Base-by-base conservation (phyloP, 2,329 filamentous ascomycete genomes). In the Alternaria triticina region DNA sequence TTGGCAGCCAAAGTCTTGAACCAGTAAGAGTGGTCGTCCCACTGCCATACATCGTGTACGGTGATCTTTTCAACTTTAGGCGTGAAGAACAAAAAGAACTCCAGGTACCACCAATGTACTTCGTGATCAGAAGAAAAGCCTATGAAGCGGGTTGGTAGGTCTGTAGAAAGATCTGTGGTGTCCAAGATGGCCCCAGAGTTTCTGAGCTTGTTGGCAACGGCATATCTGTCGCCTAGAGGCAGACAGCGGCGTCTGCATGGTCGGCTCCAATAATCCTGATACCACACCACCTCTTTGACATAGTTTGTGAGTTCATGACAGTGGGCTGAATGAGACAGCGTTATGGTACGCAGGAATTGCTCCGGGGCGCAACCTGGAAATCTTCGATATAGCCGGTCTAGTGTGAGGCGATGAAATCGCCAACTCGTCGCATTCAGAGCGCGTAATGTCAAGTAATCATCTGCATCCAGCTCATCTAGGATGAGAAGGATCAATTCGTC, bases 31-130 rank as follows among this genome's bases (percentile, higher is more conserved):
- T 60, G 51, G 8, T 62, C 47, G 15, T 67, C 50, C 65, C 65
- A 67, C 7, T 51, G 43, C 62, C 59, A 65, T 17, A 43, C 28
- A 17, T 65, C 59, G 28, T 40, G 22, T 13, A 67, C 40, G 6
- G 40, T 5, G 9, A 67, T 28, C 3, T 20, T 45, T 23, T 59
- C 44, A 13, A 65, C 57, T 5, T 52, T 61, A 13, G 63, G 65
- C 12, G 57, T 36, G 23, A 61, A 66, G 9, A 62, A 33, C 8
- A 68, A 22, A 15, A 66, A 68, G 46, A 61, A 61, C 15, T 68
- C 65, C 20, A 68, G 60, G 51, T 63, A 68, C 63, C 63, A 66
- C 60, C 60, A 59, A 13, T 62, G 50, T 6, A 54, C n/a, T 23
- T 62, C 50, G 12, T 22, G 25, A 22, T 54, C 49, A 5, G 33